Evolutionary conservation across 1,284 basidiomycete species (phyloP).

Genomic region (Leccinum angustisporum): DNA sequence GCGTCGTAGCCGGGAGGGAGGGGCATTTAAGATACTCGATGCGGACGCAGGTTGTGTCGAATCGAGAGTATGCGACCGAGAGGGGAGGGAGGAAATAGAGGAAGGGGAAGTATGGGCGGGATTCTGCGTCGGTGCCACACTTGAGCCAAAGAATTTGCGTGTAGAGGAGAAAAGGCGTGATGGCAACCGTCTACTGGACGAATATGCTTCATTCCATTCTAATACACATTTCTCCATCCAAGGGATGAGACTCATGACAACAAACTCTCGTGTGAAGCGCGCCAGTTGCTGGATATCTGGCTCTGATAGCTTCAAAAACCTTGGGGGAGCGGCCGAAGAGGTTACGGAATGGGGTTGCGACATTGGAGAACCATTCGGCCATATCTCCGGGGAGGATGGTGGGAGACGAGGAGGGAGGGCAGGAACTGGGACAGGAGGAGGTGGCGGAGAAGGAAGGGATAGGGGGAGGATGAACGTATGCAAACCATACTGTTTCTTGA

Average conservation of each 20-base stretch:
- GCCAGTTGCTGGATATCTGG: constrained; percentile 81
- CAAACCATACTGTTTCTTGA: constrained; percentile 79
- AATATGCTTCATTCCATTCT: constrained; percentile 94
- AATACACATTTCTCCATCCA: constrained; percentile 95
- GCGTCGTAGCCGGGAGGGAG: constrained; percentile 72
- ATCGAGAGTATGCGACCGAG: constrained; percentile 41
- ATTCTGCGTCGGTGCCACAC: constrained; percentile 47
- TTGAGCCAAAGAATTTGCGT: constrained; percentile 82
- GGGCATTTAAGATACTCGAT: constrained; percentile 30
- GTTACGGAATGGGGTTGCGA: constrained; percentile 5
- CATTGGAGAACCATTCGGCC: constrained; percentile 25
- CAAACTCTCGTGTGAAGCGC: constrained; percentile 86
- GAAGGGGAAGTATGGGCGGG: constrained; percentile 41
- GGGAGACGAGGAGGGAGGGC: constrained; percentile 66
- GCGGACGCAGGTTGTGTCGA: constrained; percentile 38
- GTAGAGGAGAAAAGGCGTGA: constrained; percentile 87
- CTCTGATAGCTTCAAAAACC: constrained; percentile 61
- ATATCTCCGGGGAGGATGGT: constrained; percentile 41
- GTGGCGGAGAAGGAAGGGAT: constrained; percentile 56
- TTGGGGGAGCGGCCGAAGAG: constrained; percentile 28
- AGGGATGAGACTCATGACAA: constrained; percentile 88
- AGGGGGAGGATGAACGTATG: constrained; percentile 70
- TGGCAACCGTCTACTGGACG: constrained; percentile 79
- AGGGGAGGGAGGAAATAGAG: constrained; percentile 47
- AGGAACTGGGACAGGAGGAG: constrained; percentile 65